phyloP scores from a whole-genome alignment of 768 basidiomycete genomes.

The Russula vinacea region DNA sequence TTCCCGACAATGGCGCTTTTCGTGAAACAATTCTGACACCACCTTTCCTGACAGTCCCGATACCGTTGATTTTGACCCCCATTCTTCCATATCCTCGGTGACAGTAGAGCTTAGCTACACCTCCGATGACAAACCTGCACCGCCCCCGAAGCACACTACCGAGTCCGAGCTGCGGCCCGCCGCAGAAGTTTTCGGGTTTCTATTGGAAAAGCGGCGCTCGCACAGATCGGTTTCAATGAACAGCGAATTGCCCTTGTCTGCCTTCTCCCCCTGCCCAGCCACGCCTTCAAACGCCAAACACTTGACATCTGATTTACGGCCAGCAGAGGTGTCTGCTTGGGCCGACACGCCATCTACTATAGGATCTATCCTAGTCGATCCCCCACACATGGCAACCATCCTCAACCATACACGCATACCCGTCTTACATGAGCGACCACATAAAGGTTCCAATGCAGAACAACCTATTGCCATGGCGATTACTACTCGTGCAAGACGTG shows the following conservation, averaged over 20 bases:
- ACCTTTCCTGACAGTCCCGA: constrained; percentile 43
- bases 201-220: constrained; percentile 53
- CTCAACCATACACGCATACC: constrained; percentile 28
- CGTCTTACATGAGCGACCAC: constrained; percentile 1
- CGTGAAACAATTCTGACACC: constrained; percentile 36
- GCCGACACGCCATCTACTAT: constrained; percentile 18
- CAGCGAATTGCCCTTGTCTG: constrained; percentile 41
- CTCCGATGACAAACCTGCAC: constrained; percentile 39
- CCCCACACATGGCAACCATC: constrained; percentile 24
- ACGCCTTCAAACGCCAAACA: constrained; percentile 21
- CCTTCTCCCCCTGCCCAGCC: constrained; percentile 31
- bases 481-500: constrained; percentile 18
- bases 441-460: constrained; percentile 4
- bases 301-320: background rate
- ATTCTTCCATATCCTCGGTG: constrained; percentile 64
- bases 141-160: constrained; percentile 28
- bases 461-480: constrained; percentile 6
- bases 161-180: constrained; percentile 57
- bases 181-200: constrained; percentile 71
- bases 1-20: constrained; percentile 37
- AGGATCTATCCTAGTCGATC: constrained; percentile 27
- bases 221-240: constrained; percentile 37
- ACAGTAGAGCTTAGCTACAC: constrained; percentile 66
- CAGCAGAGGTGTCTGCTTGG: constrained; percentile 7
- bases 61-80: constrained; percentile 39